phyloP scores from a whole-genome alignment of 768 basidiomycete genomes.

The Zangia roseola region DNA sequence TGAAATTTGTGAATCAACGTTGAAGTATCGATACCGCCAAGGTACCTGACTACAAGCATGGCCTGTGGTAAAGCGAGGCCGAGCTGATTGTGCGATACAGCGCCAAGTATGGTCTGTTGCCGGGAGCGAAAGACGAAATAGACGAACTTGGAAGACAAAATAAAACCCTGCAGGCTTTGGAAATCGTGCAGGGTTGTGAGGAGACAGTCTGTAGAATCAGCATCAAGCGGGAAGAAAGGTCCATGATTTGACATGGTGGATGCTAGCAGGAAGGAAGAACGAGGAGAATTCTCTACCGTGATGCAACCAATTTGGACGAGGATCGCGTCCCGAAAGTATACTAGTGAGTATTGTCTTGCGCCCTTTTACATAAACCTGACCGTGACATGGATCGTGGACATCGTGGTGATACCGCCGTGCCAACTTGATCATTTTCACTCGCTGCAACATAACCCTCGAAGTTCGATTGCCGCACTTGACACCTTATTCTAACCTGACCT shows the following conservation, averaged over 20 bases:
- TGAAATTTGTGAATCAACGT: conserved; percentile 7
- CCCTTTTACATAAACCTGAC: no score
- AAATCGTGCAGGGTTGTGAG: conserved; percentile 31
- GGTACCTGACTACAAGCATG: conserved; percentile 23
- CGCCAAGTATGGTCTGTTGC: conserved; percentile 30
- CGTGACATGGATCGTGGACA: no score
- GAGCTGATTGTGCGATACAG: conserved; percentile 28
- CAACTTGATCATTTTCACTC: no score
- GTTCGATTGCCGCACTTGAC: no score
- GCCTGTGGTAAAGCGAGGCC: conserved; percentile 34
- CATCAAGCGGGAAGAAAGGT: conserved; percentile 8
- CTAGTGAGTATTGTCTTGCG: no score
- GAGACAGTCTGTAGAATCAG: conserved; percentile 34
- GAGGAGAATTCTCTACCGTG: not conserved
- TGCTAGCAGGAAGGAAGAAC: not conserved
- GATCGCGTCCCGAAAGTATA: no score
- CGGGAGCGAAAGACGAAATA: conserved; percentile 29
- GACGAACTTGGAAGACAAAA: conserved; percentile 32
- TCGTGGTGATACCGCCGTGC: no score
- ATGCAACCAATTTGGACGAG: no score
- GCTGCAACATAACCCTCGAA: no score
- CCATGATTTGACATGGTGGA: conserved; percentile 1
- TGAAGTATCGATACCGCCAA: not conserved
- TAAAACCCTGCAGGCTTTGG: conserved; percentile 21
- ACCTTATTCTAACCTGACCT: no score